Evolutionary conservation across 768 basidiomycete genomes (phyloP).

Genomic region (Mycena floridula): DNA sequence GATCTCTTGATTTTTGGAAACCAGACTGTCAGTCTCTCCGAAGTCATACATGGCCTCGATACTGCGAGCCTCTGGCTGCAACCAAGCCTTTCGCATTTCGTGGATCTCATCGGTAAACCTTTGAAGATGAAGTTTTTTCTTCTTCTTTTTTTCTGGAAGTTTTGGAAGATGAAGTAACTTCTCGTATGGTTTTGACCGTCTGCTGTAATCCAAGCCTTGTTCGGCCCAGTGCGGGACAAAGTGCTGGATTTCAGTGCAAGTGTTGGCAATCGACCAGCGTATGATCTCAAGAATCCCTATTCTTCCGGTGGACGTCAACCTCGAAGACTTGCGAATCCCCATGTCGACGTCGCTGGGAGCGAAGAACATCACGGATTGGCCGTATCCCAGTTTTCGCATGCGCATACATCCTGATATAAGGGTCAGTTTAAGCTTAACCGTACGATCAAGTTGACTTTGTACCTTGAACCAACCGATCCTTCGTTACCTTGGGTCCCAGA

Average conservation of each 20-base stretch:
- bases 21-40: neutral
- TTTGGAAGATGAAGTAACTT: neutral
- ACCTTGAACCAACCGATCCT: constrained; percentile 32
- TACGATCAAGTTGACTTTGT: constrained; percentile 9
- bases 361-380: constrained; percentile 43
- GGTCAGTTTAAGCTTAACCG: constrained; percentile 31
- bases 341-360: constrained; percentile 35
- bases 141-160: neutral
- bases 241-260: constrained; percentile 35
- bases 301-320: constrained; percentile 6
- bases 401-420: constrained; percentile 42
- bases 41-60: constrained; percentile 19
- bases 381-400: constrained; percentile 42
- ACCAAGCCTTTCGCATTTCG: constrained; percentile 12
- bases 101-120: too few relatives aligned
- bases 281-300: constrained; percentile 27
- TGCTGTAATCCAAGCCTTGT: constrained; percentile 26
- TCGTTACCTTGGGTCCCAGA: constrained; percentile 43
- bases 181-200: neutral
- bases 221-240: constrained; percentile 35
- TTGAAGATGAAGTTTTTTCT: too few relatives aligned
- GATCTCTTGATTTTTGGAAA: neutral
- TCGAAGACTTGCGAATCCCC: constrained; percentile 23
- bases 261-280: constrained; percentile 38
- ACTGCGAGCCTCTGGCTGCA: constrained; percentile 19